Conservation (phyloP, 2,329 filamentous ascomycete genomes). For the Escovopsis sp. region DNA sequence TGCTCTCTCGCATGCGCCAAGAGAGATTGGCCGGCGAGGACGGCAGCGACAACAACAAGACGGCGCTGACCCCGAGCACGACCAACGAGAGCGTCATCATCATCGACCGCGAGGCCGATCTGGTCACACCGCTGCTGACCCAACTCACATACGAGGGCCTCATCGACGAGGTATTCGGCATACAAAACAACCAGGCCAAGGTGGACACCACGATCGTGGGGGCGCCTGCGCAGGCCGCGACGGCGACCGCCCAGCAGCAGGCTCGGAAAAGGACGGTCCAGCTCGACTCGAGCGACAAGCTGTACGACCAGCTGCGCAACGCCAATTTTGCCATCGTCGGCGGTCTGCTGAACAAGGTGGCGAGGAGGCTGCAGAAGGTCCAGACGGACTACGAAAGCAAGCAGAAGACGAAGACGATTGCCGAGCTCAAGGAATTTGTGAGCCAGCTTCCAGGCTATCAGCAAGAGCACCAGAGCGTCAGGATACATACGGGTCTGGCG, state of each 20-base stretch:
- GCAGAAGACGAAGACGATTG: conserved; percentile 72
- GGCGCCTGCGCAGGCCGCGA: conserved; percentile 45
- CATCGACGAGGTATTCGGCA: conserved; percentile 84
- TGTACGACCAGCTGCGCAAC: conserved; percentile 78
- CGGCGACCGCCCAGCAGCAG: conserved; percentile 32
- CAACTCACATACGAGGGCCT: conserved; percentile 94
- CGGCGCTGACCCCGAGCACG: conserved; percentile 69
- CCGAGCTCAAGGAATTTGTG: conserved; percentile 91
- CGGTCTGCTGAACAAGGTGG: conserved; percentile 74
- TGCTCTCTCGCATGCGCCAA: conserved; percentile 80
- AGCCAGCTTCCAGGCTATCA: conserved; percentile 83
- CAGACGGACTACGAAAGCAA: conserved; percentile 82
- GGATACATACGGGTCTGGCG: conserved; percentile 77
- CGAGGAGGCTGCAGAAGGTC: conserved; percentile 67
- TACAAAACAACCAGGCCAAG: conserved; percentile 84
- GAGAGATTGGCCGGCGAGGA: conserved; percentile 73
- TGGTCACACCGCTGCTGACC: conserved; percentile 79
- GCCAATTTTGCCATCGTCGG: conserved; percentile 94
- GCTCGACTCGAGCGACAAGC: conserved; percentile 74
- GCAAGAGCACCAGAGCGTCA: conserved; percentile 83
- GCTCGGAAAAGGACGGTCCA: conserved; percentile 72
- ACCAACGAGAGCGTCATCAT: conserved; percentile 84
- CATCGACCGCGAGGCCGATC: conserved; percentile 89
- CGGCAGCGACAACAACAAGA: conserved; percentile 40
- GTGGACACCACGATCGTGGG: conserved; percentile 84